These are phyloP conservation scores for Hypoxylon sp. DNA, from an alignment of 2,329 filamentous ascomycete species.

Conservation along the genomic window DNA sequence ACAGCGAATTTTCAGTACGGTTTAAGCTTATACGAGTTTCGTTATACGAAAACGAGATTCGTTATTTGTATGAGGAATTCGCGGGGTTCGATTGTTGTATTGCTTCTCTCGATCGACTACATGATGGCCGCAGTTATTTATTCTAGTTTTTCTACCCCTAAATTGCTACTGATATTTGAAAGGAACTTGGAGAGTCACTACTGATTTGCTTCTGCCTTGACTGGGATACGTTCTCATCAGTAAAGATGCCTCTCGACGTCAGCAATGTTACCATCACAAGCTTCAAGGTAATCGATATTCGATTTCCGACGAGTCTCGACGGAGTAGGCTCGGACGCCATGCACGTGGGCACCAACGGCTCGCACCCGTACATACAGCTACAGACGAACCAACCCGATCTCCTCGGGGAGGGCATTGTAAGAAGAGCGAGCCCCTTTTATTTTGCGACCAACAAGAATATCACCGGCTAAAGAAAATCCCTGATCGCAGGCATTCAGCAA, in stretches of 20 bases:
- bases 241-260: conserved; percentile 46
- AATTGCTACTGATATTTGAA: neutral
- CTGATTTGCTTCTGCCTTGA: too few species aligned
- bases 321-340: conserved; percentile 95
- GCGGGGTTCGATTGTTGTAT: too few species aligned
- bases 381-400: conserved; percentile 73
- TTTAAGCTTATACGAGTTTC: too few species aligned
- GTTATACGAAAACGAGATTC: too few species aligned
- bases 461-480: neutral
- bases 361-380: conserved; percentile 87
- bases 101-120: too few species aligned
- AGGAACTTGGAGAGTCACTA: too few species aligned
- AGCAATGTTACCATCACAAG: conserved; percentile 72
- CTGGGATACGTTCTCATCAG: neutral
- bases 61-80: too few species aligned
- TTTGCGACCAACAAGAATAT: too few species aligned
- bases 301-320: conserved; percentile 87
- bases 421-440: conserved; percentile 20
- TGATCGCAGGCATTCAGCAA: conserved; percentile 73
- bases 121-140: too few species aligned
- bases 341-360: conserved; percentile 93
- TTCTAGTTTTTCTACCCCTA: neutral
- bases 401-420: conserved; percentile 79
- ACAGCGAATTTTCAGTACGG: too few species aligned
- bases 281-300: conserved; percentile 75